Base-by-base conservation (phyloP, 148 eudicot genomes). In the Rhododendron mucronatum region DNA sequence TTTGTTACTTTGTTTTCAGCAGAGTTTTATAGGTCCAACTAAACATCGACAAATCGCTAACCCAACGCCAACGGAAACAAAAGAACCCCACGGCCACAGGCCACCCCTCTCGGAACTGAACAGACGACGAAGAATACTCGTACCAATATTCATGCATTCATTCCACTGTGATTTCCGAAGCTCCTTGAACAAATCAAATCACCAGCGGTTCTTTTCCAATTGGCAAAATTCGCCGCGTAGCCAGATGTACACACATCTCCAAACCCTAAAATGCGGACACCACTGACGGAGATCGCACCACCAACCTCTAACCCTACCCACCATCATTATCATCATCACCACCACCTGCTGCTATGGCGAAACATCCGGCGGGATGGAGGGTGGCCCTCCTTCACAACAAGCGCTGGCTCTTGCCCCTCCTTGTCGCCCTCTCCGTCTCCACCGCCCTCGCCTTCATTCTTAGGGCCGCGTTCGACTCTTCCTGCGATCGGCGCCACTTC, bases 361-460 rank as follows among this genome's bases (percentile, higher is more conserved):
- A 91, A 81, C 89, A 81, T 45, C 82, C 87, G 51, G 81, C 86
- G 73, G 86, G 30, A 53, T 83, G 13, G 53, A 47, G 80, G 67
- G 86, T 45, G n/a, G 55, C 55, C 55, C 35, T 88, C 50, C 93
- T 71, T 5, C 76, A 71, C 41, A 71, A 90, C 87, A 94, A 91
- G 83, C 90, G 90, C 80, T 93, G 98, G 98, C 71, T 92, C 13
- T 50, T 97, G 7, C 83, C 90, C 33, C 88, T 93, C 8, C 85
- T 94, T 2, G 89, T 88, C 45, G 82, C 92, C 0, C 86, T 96
- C 26, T 91, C 93, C 23, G 71, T 93, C 76, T 90, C 95, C 69
- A 95, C 98, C 48, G 91, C 94, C 63, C 84, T 95, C 78, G 93
- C 94, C 0, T 87, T 95, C 82, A 84, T 95, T 50, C 87, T 95